Evolutionary conservation across 805 yeast genomes (phyloP).

Genomic region (Zygosaccharomyces siamensis): DNA sequence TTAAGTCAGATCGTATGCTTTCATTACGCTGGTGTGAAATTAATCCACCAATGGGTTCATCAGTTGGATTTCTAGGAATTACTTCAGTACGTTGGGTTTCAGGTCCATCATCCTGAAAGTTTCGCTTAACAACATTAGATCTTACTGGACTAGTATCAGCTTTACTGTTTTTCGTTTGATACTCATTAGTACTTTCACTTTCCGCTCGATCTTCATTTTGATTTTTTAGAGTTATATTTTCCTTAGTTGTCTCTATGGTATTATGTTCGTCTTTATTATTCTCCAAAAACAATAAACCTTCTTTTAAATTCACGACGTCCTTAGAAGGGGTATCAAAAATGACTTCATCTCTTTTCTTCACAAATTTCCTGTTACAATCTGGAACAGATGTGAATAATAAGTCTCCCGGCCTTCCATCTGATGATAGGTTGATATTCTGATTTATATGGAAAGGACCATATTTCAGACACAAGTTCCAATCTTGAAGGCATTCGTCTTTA

Average conservation of each 20-base stretch:
- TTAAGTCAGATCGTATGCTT: not conserved
- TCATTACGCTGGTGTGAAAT: not conserved
- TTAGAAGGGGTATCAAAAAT: conserved; percentile 18
- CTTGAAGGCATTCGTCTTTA: conserved; percentile 21
- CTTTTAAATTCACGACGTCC: conserved; percentile 21
- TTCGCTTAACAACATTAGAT: not conserved
- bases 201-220: not conserved
- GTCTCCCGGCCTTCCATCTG: conserved; percentile 26
- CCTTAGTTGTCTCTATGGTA: conserved; percentile 13
- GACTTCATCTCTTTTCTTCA: conserved; percentile 18
- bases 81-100: no score
- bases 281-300: conserved; percentile 28
- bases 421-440: conserved; percentile 15
- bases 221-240: not conserved
- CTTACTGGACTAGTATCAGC: not conserved
- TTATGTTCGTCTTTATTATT: conserved; percentile 14
- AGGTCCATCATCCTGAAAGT: not conserved
- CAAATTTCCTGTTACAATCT: conserved; percentile 17
- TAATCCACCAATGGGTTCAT: not conserved
- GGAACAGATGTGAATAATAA: conserved; percentile 16
- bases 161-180: not conserved
- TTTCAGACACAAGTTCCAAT: conserved; percentile 28
- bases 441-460: conserved; percentile 21
- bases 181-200: not conserved
- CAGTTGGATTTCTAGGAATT: no score